Evolutionary conservation across 106 monocot genomes (phyloP).

Genomic region (Amphibolis antarctica): DNA sequence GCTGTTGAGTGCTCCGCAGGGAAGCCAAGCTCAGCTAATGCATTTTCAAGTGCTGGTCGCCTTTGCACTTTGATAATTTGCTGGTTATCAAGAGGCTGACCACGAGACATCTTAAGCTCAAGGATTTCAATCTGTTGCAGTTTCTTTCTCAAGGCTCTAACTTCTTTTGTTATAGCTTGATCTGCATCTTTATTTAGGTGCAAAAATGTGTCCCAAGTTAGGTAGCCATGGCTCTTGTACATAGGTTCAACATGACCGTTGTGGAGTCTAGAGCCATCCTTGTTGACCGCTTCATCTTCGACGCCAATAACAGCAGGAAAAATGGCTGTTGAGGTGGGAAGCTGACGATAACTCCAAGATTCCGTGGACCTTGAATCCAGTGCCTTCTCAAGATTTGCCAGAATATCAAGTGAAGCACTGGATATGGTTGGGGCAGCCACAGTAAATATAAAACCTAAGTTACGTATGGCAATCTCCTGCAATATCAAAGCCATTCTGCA

Average conservation of each 20-base stretch:
- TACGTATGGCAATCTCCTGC: constrained; percentile 72
- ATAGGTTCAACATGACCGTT: constrained; percentile 19
- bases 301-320: constrained; percentile 65
- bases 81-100: constrained; percentile 80
- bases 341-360: constrained; percentile 68
- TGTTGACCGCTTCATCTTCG: constrained; percentile 44
- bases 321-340: constrained; percentile 80
- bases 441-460: constrained; percentile 80
- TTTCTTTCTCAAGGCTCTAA: constrained; percentile 81
- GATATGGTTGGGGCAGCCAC: constrained; percentile 44
- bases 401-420: constrained; percentile 56
- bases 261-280: constrained; percentile 26
- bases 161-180: constrained; percentile 56
- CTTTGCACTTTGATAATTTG: constrained; percentile 75
- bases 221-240: constrained; percentile 15
- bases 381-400: constrained; percentile 69
- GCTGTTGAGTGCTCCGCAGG: constrained; percentile 31
- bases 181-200: constrained; percentile 33
- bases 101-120: constrained; percentile 50
- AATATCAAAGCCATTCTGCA: neutral
- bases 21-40: constrained; percentile 65
- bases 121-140: constrained; percentile 97
- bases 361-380: constrained; percentile 77
- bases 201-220: constrained; percentile 39
- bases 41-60: constrained; percentile 35